These are phyloP conservation scores for Sedum album DNA, from an alignment of 164 flowering plant species.

Conservation along the genomic window DNA sequence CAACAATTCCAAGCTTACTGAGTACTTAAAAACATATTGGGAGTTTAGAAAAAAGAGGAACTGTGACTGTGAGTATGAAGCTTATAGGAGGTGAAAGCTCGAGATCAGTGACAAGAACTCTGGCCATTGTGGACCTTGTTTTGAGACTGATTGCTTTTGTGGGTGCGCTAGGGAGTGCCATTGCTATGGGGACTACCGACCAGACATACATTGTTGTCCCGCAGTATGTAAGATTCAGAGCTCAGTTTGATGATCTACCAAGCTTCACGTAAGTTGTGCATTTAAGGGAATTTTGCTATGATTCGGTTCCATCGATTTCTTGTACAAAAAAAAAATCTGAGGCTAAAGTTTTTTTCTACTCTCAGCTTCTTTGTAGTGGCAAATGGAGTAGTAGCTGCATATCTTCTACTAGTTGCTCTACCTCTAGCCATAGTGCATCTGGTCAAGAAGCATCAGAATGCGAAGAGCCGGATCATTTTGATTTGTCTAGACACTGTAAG, in stretches of 20 bases:
- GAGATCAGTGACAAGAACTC: slow-evolving; percentile 17
- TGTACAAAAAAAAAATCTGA: too few relatives aligned
- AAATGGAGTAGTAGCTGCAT: slow-evolving; percentile 27
- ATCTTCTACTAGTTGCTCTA: slow-evolving; percentile 27
- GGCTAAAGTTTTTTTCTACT: neutral
- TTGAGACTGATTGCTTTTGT: slow-evolving; percentile 26
- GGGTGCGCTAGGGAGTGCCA: slow-evolving; percentile 33
- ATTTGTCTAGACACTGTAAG: slow-evolving; percentile 34
- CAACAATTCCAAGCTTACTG: neutral
- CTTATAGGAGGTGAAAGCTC: slow-evolving; percentile 1
- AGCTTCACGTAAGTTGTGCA: slow-evolving; percentile 28
- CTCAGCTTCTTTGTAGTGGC: slow-evolving; percentile 42
- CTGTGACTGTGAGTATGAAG: neutral
- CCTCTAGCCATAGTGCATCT: slow-evolving; percentile 28
- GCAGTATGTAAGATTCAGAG: slow-evolving; percentile 23
- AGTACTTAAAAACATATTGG: neutral
- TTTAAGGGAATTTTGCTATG: neutral
- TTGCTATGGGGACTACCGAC: slow-evolving; percentile 36
- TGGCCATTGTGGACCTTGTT: slow-evolving; percentile 21
- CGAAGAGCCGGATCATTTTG: slow-evolving; percentile 23
- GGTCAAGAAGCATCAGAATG: slow-evolving; percentile 23
- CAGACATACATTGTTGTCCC: slow-evolving; percentile 30
- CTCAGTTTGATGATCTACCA: slow-evolving; percentile 35
- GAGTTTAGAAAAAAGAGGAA: too few relatives aligned
- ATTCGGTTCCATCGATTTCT: too few relatives aligned